Base-by-base conservation (phyloP, 2,329 filamentous ascomycete genomes). In the Colletotrichum sp. region DNA sequence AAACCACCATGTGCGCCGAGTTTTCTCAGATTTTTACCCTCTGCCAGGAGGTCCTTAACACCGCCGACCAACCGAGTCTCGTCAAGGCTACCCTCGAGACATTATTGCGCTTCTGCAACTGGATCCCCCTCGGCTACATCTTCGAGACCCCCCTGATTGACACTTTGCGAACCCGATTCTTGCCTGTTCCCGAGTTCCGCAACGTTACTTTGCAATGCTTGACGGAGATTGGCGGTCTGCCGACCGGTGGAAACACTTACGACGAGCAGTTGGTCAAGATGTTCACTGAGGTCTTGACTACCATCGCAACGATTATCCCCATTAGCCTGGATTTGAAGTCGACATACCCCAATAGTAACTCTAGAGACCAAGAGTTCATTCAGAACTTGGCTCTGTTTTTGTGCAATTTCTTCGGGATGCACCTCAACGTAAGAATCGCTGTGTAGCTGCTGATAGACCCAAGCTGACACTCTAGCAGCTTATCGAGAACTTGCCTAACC, bases 1-100 rank as follows among this genome's bases (percentile, higher is more conserved):
- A 99, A 90, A 96, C 96, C 80, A 98, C 95, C 79, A 99, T 99
- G 97, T 98, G 96, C 86, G 94, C 96, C 84, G 97, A 99, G 87
- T 99, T 99, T 85, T 98, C 98, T 2, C 95, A 96, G 72, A 99
- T 99, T 83, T 99, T 99, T 89, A 95, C 98, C 86, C 92, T 99
- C 39, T 99, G 98, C 88, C 96, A 96, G 65, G 96, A 99, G 84
- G 96, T 99, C 69, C 90, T 99, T 79, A 95, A 94, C 81, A 97
- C 95, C 36, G 97, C 96, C 60, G 95, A 94, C 81, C 95, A 98
- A 85, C 91, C 95, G 52, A 98, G 93, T 82, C 89, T 99, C 71
- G 93, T 99, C 87, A 98, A 97, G 88, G 95, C 96, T n/a, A 99
- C 97, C 1, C 91, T 99, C 70, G 96, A 99, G 87, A 99, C 97